phyloP scores from a whole-genome alignment of 192 early-diverging fungal genomes.

The Chytriomyces sp. region DNA sequence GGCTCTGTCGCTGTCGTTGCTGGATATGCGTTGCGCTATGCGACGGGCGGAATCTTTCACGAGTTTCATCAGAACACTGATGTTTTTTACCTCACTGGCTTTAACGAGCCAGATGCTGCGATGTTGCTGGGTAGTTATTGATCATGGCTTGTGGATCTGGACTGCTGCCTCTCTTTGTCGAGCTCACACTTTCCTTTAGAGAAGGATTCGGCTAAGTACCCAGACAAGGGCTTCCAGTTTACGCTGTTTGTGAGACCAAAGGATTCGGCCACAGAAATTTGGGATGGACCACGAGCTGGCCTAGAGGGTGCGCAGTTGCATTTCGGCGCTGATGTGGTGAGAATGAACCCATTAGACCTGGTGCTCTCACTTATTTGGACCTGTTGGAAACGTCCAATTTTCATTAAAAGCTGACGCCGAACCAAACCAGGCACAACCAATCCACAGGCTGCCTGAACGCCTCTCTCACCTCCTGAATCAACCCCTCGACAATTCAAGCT shows the following conservation, averaged over 20 bases:
- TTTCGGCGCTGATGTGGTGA: slow-evolving; percentile 85
- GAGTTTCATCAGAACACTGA: slow-evolving; percentile 93
- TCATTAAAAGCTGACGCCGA: neutral
- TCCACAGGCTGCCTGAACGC: slow-evolving; percentile 32
- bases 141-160: neutral
- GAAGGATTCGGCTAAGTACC: slow-evolving; percentile 30
- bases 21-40: slow-evolving; percentile 70
- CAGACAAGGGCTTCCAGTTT: slow-evolving; percentile 64
- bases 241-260: slow-evolving; percentile 86
- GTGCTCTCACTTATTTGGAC: neutral
- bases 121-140: slow-evolving; percentile 33
- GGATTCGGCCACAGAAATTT: slow-evolving; percentile 74
- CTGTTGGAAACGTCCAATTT: neutral
- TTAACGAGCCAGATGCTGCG: slow-evolving; percentile 88
- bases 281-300: slow-evolving; percentile 91
- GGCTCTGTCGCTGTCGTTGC: slow-evolving; percentile 69
- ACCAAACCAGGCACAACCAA: slow-evolving; percentile 31
- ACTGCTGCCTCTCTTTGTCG: neutral
- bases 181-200: slow-evolving; percentile 19
- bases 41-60: slow-evolving; percentile 91
- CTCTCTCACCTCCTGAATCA: slow-evolving; percentile 17
- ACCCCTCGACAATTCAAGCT: neutral
- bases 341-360: neutral
- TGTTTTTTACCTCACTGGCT: slow-evolving; percentile 85
- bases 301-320: slow-evolving; percentile 70